A percentile compares a stretch with the other conserved stretches of the same genome.
Evolutionary conservation across 2,329 filamentous ascomycete genomes (phyloP).

Genomic region (Penicillium brasilianum): DNA sequence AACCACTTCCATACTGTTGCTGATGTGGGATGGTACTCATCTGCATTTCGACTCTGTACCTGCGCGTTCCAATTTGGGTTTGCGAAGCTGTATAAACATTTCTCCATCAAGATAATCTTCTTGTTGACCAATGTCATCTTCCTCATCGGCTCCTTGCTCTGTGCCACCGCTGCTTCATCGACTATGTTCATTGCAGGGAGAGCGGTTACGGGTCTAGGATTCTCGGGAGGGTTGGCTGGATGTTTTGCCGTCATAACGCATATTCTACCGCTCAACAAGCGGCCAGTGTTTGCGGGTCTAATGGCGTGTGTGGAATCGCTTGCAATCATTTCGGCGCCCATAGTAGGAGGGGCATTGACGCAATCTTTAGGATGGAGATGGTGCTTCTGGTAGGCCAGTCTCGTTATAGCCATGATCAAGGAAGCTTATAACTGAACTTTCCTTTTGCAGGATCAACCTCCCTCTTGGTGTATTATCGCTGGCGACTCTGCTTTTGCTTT

Average conservation of each 20-base stretch:
- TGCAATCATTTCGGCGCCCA: constrained; percentile 35
- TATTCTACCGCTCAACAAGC: constrained; percentile 32
- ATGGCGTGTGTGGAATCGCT: constrained; percentile 33
- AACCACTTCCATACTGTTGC: constrained; percentile 34
- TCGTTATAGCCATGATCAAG: too few relatives aligned
- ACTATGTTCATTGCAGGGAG: constrained; percentile 35
- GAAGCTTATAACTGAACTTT: too few relatives aligned
- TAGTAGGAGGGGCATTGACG: constrained; percentile 44
- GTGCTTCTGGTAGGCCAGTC: constrained; percentile 33
- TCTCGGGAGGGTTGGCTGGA: constrained; percentile 25
- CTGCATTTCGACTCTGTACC: constrained; percentile 29
- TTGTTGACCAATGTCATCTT: constrained; percentile 29
- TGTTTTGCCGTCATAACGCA: constrained; percentile 23
- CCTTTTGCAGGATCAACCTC: constrained; percentile 35
- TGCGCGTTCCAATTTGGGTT: constrained; percentile 33
- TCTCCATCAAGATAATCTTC: constrained; percentile 36
- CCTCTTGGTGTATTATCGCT: constrained; percentile 34
- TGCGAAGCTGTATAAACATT: constrained; percentile 39
- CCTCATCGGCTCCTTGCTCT: constrained; percentile 28
- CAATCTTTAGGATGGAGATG: constrained; percentile 43
- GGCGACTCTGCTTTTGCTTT: background rate
- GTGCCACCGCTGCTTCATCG: constrained; percentile 23
- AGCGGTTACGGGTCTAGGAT: constrained; percentile 38
- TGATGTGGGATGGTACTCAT: constrained; percentile 39
- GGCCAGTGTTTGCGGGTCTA: constrained; percentile 35